Evolutionary conservation across 495 filamentous ascomycete species (phyloP).

Genomic region (Tuber borchii): DNA sequence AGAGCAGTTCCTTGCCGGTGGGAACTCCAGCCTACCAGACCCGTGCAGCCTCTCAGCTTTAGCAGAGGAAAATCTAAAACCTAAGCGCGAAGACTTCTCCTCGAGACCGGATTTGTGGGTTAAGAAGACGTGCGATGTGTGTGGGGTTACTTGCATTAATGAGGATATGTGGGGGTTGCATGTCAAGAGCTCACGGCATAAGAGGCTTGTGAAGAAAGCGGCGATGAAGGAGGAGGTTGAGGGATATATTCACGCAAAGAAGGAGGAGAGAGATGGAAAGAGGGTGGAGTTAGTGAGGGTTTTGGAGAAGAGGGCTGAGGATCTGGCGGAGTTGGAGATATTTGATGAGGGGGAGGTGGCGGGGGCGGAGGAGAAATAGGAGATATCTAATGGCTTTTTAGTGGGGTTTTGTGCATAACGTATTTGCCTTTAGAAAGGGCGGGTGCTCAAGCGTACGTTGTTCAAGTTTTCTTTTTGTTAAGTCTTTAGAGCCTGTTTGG

Average conservation of each 20-base stretch:
- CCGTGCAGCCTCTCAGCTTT: slow-evolving; percentile 58
- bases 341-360: background rate
- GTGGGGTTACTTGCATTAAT: slow-evolving; percentile 59
- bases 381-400: background rate
- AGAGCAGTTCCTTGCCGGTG: slow-evolving; percentile 52
- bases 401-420: background rate
- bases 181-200: slow-evolving; percentile 60
- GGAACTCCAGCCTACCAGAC: slow-evolving; percentile 48
- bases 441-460: background rate
- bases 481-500: too few species aligned
- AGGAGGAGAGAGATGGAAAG: slow-evolving; percentile 26
- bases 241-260: slow-evolving; percentile 31
- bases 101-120: slow-evolving; percentile 49
- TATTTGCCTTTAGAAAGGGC: background rate
- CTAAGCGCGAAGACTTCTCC: slow-evolving; percentile 49
- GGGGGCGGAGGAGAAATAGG: background rate
- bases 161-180: slow-evolving; percentile 73
- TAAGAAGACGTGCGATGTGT: slow-evolving; percentile 61
- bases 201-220: slow-evolving; percentile 42
- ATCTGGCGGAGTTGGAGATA: background rate
- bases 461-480: background rate
- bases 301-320: background rate
- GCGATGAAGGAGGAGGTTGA: slow-evolving; percentile 29
- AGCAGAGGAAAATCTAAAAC: slow-evolving; percentile 53
- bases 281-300: slow-evolving; percentile 13